Evolutionary conservation across 768 basidiomycete species (phyloP).

Genomic region (Clitopilus passeckerianus): DNA sequence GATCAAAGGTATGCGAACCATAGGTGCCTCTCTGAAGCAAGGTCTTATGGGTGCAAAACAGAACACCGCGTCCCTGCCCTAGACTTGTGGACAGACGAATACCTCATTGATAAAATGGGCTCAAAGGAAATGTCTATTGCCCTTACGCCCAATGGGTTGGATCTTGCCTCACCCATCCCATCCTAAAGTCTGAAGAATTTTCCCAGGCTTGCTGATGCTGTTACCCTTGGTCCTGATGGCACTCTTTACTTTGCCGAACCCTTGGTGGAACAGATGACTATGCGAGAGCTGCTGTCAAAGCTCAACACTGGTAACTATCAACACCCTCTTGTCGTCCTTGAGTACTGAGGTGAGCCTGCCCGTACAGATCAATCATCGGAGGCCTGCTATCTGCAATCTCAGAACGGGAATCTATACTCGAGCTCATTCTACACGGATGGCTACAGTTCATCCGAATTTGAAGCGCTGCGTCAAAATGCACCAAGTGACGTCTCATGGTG

Average conservation of each 20-base stretch:
- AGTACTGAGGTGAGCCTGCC: neutral
- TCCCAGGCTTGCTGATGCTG: conserved; percentile 70
- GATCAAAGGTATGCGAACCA: conserved; percentile 50
- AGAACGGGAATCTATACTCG: conserved; percentile 84
- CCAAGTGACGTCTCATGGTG: conserved; percentile 70
- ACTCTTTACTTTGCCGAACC: conserved; percentile 76
- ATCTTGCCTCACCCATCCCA: neutral
- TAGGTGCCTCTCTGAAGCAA: neutral
- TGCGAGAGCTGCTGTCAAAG: conserved; percentile 45
- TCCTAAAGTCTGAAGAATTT: conserved; percentile 9
- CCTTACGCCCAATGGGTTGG: conserved; percentile 80
- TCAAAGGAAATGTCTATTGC: conserved; percentile 61
- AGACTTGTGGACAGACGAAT: conserved; percentile 61
- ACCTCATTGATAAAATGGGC: conserved; percentile 54
- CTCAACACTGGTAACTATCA: conserved; percentile 23
- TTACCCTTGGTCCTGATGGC: conserved; percentile 48
- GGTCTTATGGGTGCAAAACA: conserved; percentile 13
- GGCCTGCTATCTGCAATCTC: conserved; percentile 79
- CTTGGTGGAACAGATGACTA: conserved; percentile 59
- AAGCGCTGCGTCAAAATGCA: conserved; percentile 57
- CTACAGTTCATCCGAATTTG: conserved; percentile 49
- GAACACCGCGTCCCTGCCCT: conserved; percentile 45
- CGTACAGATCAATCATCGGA: conserved; percentile 14
- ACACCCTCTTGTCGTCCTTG: neutral
- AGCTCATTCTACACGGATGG: conserved; percentile 31